These are phyloP conservation scores for Zygosaccharomyces sapae DNA, from an alignment of 1,139 yeast genomes.

Conservation along the genomic window DNA sequence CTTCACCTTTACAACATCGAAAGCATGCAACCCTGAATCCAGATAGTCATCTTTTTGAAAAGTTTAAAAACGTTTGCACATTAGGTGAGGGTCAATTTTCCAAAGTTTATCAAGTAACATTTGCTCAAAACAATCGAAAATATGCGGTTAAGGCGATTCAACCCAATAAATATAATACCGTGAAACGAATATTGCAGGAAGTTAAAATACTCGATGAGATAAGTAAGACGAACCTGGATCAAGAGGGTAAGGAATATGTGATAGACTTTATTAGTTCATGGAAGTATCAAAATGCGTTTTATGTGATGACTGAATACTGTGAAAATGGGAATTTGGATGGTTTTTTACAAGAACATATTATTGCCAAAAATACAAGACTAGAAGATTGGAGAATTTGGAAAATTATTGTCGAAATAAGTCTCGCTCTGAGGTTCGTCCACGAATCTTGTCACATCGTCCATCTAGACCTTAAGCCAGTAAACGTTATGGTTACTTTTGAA, in stretches of 20 bases:
- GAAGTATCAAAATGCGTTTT: constrained; percentile 66
- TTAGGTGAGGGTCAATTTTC: constrained; percentile 89
- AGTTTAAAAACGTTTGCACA: constrained; percentile 67
- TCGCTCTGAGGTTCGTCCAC: constrained; percentile 80
- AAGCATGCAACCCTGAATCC: constrained; percentile 39
- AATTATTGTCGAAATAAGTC: constrained; percentile 73
- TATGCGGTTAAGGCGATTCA: constrained; percentile 87
- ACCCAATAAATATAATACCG: constrained; percentile 31
- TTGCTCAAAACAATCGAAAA: constrained; percentile 49
- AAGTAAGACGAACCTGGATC: constrained; percentile 40
- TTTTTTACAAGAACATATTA: constrained; percentile 76
- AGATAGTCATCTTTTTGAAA: constrained; percentile 50
- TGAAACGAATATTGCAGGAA: constrained; percentile 41
- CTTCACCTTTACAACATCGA: constrained; percentile 16
- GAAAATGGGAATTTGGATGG: constrained; percentile 88
- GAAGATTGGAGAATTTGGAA: constrained; percentile 99
- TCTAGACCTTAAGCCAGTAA: constrained; percentile 90
- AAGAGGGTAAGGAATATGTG: constrained; percentile 76
- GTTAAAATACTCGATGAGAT: constrained; percentile 32
- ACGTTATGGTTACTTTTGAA: constrained; percentile 88
- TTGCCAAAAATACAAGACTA: constrained; percentile 45
- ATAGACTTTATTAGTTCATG: constrained; percentile 80
- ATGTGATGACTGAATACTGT: constrained; percentile 92
- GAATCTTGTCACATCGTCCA: constrained; percentile 67
- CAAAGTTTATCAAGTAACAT: constrained; percentile 71